Base-by-base conservation (phyloP, 1,139 yeast genomes). In the Suzukiozyma palmioleophila region DNA sequence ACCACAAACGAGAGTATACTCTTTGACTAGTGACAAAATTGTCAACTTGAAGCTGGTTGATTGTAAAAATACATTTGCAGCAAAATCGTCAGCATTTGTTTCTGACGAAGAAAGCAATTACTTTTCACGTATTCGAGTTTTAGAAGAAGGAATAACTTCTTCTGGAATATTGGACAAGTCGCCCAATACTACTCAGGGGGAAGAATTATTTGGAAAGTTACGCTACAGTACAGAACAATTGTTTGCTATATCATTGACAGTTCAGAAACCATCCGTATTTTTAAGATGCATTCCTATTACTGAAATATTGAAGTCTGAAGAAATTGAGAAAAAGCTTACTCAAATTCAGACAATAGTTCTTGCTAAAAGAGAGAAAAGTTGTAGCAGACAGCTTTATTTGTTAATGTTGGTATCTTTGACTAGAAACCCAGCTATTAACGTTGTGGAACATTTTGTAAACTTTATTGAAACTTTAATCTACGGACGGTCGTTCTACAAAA, bases 1-100 rank as follows among this genome's bases (percentile, higher is more conserved):
- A 10, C 36, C 36, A 13, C 36, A 33, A 33, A n/a, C 36, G 9
- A 25, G 36, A 7, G 36, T 33, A 12, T 15, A 24, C 9, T 33
- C 36, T n/a, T 33, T 33, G 30, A 33, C 29, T n/a, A 15, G 16
- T 25, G 36, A 26, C 3, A 30, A 33, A 16, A 26, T 33, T 7
- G 14, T 24, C 13, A 26, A 25, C 10, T 13, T 33, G 12, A 33
- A 26, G n/a, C 36, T 14, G 36, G 36, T 13, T 9, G 30, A 13
- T 26, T 33, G 25, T 18, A 18, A 10, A 30, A 30, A 28, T n/a
- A 28, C 10, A 3, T 28, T 28, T 15, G 6, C 16, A 13, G 16
- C 15, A 8, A n/a, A 8, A 6, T 5, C 28, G n/a, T 28, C 31
- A n/a, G 8, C 12, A 13, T 5, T 14, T 28, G 24, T 14, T 7